Base-by-base conservation (phyloP, 2,329 filamentous ascomycete genomes). In the Plectosphaerella sp. region DNA sequence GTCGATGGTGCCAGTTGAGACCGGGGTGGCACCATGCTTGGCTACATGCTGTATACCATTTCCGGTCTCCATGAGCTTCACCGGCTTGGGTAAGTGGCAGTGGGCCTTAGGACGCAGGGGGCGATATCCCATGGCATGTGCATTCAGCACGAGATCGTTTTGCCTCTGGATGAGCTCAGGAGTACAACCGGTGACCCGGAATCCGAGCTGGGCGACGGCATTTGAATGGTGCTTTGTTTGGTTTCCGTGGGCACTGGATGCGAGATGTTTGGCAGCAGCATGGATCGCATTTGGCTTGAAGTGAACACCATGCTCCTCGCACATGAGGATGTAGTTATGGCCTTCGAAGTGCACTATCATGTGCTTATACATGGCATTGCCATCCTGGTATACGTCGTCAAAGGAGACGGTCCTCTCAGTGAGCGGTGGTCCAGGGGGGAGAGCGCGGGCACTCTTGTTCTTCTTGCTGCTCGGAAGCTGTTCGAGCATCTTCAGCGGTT, bases 391-490 rank as follows among this genome's bases (percentile, higher is more conserved):
- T 4, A 61, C 56, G 12, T 61, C 57, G 9, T 59, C 42, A 11
- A 58, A 61, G 2, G 43, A 51, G 37, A 61, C 53, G 3, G 22
- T 65, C 62, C 51, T 68, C 3, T 41, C 39, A 9, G 41, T 43
- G 5, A 43, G 11, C 8, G 28, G 28, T 12, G 28, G 28, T 12
- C 28, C n/a, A 7, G n/a, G 9, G 10, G 39, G 14, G 39, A 15
- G n/a, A 41, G 37, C 6, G 8, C 4, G 28, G 28, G 3, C 28
- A 33, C 8, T 33, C 28, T 33, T 33, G 28, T 3, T 9, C 11
- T 12, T 9, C 11, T 33, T 33, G 28, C 4, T 33, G 28, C 11
- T 33, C 11, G 28, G 28, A 22, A 22, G 22, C 22, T 12, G 28
- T 33, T 7, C 11, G 8, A 12, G 8, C 2, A 33, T 33, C 28